These are phyloP conservation scores for Ramalina peruviana DNA, from an alignment of 495 filamentous ascomycete genomes.

Conservation along the genomic window DNA sequence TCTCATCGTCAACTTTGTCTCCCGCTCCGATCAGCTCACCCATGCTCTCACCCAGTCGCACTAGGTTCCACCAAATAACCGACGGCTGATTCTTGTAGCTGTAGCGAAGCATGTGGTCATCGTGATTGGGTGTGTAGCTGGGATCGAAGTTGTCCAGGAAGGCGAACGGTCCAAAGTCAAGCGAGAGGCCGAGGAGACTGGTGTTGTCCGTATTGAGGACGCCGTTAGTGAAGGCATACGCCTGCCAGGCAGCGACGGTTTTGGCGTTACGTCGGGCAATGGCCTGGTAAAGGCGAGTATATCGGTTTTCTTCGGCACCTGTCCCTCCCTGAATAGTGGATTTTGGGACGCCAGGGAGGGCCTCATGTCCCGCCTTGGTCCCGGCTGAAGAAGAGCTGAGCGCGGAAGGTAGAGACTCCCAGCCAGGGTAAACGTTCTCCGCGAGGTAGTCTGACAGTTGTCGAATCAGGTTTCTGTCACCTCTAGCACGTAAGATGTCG, in stretches of 20 bases:
- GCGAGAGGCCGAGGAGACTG: constrained; percentile 69
- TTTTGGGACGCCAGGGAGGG: constrained; percentile 35
- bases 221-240: constrained; percentile 95
- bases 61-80: constrained; percentile 98
- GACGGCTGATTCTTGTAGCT: constrained; percentile 86
- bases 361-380: constrained; percentile 22
- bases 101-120: constrained; percentile 78
- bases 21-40: constrained; percentile 78
- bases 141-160: constrained; percentile 96
- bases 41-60: constrained; percentile 78
- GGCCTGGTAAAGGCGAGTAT: constrained; percentile 73
- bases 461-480: constrained; percentile 60
- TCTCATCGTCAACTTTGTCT: constrained; percentile 46
- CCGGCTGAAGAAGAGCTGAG: constrained; percentile 30
- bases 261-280: constrained; percentile 74
- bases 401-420: constrained; percentile 59
- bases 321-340: constrained; percentile 47
- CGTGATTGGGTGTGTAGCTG: constrained; percentile 89
- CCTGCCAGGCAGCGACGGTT: constrained; percentile 89
- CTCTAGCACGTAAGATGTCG: constrained; percentile 67
- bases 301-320: constrained; percentile 67
- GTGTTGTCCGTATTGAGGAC: constrained; percentile 97
- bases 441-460: constrained; percentile 66
- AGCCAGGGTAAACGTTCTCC: constrained; percentile 74
- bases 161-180: constrained; percentile 93